Conservation (phyloP, 768 basidiomycete species). For the Pisolithus sp. region DNA sequence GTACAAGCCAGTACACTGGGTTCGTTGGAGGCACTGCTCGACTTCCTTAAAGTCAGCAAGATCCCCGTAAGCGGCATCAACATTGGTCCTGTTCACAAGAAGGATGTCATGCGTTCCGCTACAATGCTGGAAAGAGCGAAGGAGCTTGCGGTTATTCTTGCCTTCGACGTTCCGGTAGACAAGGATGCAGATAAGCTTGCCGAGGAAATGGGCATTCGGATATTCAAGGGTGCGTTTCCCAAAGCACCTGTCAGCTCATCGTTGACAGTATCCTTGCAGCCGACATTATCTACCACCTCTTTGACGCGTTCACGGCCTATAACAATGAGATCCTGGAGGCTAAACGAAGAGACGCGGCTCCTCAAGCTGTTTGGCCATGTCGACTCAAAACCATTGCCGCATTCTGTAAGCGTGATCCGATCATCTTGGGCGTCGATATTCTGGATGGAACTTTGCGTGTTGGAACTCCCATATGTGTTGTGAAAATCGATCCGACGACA, state of each 20-base stretch:
- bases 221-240: constrained; percentile 75
- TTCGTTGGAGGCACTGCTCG: constrained; percentile 91
- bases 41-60: constrained; percentile 92
- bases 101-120: constrained; percentile 85
- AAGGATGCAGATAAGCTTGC: constrained; percentile 89
- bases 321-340: constrained; percentile 88
- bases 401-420: constrained; percentile 95
- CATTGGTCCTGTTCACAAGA: constrained; percentile 95
- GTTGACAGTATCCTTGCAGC: constrained; percentile 42
- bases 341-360: constrained; percentile 87
- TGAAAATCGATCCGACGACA: constrained; percentile 82
- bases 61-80: constrained; percentile 97
- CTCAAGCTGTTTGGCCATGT: constrained; percentile 95
- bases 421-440: constrained; percentile 95
- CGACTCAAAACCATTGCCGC: constrained; percentile 88
- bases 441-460: constrained; percentile 85
- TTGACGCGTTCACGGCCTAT: constrained; percentile 93
- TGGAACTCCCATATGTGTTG: constrained; percentile 93
- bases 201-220: constrained; percentile 86
- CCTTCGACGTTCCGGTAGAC: constrained; percentile 93
- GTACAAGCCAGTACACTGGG: constrained; percentile 97
- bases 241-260: neutral
- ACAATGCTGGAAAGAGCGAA: constrained; percentile 96
- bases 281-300: constrained; percentile 97
- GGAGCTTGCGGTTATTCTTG: constrained; percentile 90